Evolutionary conservation across 495 filamentous ascomycete genomes (phyloP), one percentile per base, ranked within the genome.

Genomic region (Penicillium psychrofluorescens): DNA sequence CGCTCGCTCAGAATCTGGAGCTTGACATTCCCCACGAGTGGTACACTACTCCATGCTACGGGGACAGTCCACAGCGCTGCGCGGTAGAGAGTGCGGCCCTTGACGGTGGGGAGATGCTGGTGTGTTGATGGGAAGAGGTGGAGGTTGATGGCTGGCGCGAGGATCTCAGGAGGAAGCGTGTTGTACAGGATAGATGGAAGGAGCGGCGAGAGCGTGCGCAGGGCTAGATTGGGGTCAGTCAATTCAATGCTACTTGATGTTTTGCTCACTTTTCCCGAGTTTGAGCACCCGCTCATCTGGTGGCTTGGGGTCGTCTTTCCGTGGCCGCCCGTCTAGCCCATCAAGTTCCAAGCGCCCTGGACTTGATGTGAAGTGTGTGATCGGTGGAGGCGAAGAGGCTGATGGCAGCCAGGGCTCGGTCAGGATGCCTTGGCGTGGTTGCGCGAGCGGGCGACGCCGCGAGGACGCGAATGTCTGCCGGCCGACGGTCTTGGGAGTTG

Each of bases 41-140:
- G 92, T 0, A 98, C 73, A 32, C 85, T 81, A 52, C 94, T 90
- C 92, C 92, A 98, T 12, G 90, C 94, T 16, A 98, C 79, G 0
- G 92, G 92, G 1, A 89, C 83, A 2, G 92, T 95, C 90, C 90
- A 96, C 11, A 98, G 71, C 2, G 92, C 92, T 13, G 92, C 90
- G 35, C 84, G 84, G 62, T 98, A 98, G 29, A 87, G 81, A 11
- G 95, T 85, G 29, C 88, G 79, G 35, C 92, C 92, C 6, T 86
- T 83, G 39, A 96, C 94, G 8, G 81, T 85, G 38, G 92, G 92
- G 10, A 98, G 86, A 59, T 96, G 86, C 2, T 90, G 94, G 56
- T 98, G 94, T 0, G 92, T 96, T 2, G 89, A 90, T 27, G 92
- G 92, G 68, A 98, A 98, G 44, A 97, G 85, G 63, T 95, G 85